These are phyloP conservation scores for Wickerhamiella kurtzmanii DNA, from an alignment of 805 yeast species.

Conservation along the genomic window DNA sequence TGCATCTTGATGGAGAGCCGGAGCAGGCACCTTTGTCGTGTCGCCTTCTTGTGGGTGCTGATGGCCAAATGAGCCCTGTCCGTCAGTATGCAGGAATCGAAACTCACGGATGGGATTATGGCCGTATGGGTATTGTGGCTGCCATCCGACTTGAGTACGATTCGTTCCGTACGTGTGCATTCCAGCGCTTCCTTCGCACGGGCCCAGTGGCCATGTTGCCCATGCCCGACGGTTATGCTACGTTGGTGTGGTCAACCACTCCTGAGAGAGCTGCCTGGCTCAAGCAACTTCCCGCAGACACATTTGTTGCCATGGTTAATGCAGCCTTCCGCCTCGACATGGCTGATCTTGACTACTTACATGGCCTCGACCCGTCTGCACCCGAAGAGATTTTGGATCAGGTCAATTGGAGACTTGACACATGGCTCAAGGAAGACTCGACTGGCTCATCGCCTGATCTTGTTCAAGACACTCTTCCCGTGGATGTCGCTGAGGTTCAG, in stretches of 20 bases:
- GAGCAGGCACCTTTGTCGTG: neutral
- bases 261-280: constrained; percentile 58
- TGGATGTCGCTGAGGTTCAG: constrained; percentile 45
- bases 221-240: constrained; percentile 72
- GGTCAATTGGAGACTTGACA: constrained; percentile 53
- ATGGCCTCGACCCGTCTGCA: constrained; percentile 26
- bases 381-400: constrained; percentile 46
- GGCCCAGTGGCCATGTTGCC: constrained; percentile 93
- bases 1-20: constrained; percentile 50
- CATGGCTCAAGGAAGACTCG: constrained; percentile 34
- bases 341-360: constrained; percentile 63
- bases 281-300: constrained; percentile 41
- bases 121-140: constrained; percentile 85
- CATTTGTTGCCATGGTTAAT: constrained; percentile 60
- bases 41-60: constrained; percentile 86
- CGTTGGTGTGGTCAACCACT: constrained; percentile 86
- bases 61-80: constrained; percentile 90
- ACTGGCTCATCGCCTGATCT: constrained; percentile 46
- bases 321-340: constrained; percentile 75
- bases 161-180: constrained; percentile 60
- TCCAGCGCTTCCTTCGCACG: constrained; percentile 83
- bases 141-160: constrained; percentile 64
- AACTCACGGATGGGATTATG: constrained; percentile 85
- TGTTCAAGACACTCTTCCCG: constrained; percentile 47
- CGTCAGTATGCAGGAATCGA: constrained; percentile 67